phyloP scores from a whole-genome alignment of 345 rosid genomes.

The Hibiscus mutabilis region DNA sequence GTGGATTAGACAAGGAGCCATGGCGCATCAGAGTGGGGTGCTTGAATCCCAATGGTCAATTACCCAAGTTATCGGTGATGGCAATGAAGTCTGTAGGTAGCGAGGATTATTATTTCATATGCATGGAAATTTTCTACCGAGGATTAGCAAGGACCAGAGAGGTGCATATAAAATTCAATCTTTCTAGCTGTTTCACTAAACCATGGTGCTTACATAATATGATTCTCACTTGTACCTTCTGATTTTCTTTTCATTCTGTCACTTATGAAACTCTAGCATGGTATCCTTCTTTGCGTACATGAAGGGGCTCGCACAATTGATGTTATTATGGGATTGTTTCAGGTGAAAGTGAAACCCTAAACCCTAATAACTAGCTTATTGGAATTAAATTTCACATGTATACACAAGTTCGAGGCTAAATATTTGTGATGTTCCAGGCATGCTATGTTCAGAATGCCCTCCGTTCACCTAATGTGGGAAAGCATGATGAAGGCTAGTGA shows the following conservation, averaged over 20 bases:
- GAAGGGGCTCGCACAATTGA: conserved; percentile 51
- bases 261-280: conserved; percentile 28
- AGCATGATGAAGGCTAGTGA: conserved; percentile 13
- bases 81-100: conserved; percentile 38
- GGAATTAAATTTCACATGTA: not conserved
- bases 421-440: conserved; percentile 29
- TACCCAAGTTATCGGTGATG: conserved; percentile 37
- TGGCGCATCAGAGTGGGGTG: conserved; percentile 60
- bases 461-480: conserved; percentile 22
- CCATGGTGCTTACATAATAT: not conserved
- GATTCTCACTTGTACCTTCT: not conserved
- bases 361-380: not conserved
- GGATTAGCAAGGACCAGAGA: conserved; percentile 20
- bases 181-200: not conserved
- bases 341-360: conserved; percentile 29
- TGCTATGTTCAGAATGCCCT: conserved; percentile 45
- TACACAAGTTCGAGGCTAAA: not conserved
- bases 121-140: conserved; percentile 33
- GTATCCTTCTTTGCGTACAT: conserved; percentile 43
- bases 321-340: conserved; percentile 42
- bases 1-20: conserved; percentile 32
- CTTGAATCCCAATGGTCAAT: conserved; percentile 29
- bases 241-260: not conserved
- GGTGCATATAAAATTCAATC: conserved; percentile 19
- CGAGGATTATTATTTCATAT: conserved; percentile 44